phyloP scores from a whole-genome alignment of 1,284 basidiomycete genomes.

The Takashimella koratensis region DNA sequence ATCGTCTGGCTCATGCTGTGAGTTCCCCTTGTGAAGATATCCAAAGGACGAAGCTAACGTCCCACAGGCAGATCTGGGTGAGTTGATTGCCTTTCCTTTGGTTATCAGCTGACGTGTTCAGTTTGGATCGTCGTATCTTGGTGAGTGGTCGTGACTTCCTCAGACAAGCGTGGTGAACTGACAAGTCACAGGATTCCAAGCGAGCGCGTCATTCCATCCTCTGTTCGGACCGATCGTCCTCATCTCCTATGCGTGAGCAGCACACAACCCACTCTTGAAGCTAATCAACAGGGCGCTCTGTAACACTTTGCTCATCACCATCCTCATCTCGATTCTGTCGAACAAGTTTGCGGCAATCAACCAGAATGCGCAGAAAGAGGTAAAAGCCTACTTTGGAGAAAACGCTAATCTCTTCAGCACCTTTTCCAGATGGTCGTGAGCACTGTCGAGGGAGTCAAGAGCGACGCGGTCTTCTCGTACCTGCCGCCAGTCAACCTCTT shows the following conservation, averaged over 20 bases:
- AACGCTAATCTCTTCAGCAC: too few species aligned
- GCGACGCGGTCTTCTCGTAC: conserved; percentile 85
- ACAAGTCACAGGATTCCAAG: conserved; percentile 30
- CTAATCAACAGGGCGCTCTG: conserved; percentile 29
- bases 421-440: conserved; percentile 81
- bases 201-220: conserved; percentile 74
- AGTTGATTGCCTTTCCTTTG: conserved; percentile 41
- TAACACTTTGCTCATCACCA: conserved; percentile 53
- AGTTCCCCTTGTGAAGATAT: conserved; percentile 72
- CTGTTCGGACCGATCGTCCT: conserved; percentile 72
- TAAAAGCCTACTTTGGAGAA: conserved; percentile 36
- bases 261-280: neutral
- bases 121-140: conserved; percentile 41
- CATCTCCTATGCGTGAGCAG: conserved; percentile 62
- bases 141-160: conserved; percentile 7
- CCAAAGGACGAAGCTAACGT: too few species aligned
- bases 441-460: conserved; percentile 86
- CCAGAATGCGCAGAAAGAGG: conserved; percentile 75
- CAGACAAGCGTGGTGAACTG: neutral
- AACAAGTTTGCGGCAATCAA: conserved; percentile 79
- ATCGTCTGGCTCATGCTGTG: conserved; percentile 61
- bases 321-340: conserved; percentile 79
- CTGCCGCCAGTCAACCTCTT: conserved; percentile 61
- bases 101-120: conserved; percentile 6
- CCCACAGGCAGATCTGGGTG: conserved; percentile 45